Percentiles rank a stretch among this genome's conserved stretches.
Conservation (phyloP, 257 asterid genomes). For the Hygrophila difformis region DNA sequence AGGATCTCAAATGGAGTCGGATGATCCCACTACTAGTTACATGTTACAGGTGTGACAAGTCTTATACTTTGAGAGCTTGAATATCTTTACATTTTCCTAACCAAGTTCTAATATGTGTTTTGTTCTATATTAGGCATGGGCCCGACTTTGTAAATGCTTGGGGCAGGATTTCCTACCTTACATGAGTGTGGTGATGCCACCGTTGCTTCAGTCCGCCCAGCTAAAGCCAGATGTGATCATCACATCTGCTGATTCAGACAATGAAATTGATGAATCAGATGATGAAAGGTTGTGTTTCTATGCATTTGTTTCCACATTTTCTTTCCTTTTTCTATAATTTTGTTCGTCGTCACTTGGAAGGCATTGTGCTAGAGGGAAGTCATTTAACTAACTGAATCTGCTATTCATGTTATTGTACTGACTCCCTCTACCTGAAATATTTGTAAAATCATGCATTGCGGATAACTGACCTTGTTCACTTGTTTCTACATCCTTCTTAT, state of each 20-base stretch:
- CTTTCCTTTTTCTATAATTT: constrained; percentile 1
- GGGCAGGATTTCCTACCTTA: constrained; percentile 86
- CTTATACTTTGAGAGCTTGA: not conserved
- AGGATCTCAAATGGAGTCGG: constrained; percentile 76
- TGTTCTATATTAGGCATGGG: constrained; percentile 56
- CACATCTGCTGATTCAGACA: constrained; percentile 66
- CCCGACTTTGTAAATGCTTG: constrained; percentile 79
- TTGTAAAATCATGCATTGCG: no score
- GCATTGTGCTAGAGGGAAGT: no score
- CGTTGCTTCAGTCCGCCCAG: constrained; percentile 75
- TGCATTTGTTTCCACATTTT: not conserved
- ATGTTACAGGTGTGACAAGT: constrained; percentile 53
- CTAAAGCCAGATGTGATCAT: constrained; percentile 74
- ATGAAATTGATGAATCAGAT: constrained; percentile 64
- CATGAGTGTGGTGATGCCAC: constrained; percentile 79
- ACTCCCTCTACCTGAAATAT: no score
- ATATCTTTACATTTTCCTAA: no score
- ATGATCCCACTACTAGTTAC: constrained; percentile 80
- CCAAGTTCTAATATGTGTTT: not conserved
- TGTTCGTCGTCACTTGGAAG: no score
- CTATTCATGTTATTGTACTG: no score
- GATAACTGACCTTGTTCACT: no score
- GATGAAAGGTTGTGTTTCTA: constrained; percentile 48
- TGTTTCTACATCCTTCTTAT: no score
- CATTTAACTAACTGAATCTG: no score